Evolutionary conservation across 306 rosid species (phyloP), one percentile per base, ranked within the genome.

Genomic region (Begonia loranthoides): DNA sequence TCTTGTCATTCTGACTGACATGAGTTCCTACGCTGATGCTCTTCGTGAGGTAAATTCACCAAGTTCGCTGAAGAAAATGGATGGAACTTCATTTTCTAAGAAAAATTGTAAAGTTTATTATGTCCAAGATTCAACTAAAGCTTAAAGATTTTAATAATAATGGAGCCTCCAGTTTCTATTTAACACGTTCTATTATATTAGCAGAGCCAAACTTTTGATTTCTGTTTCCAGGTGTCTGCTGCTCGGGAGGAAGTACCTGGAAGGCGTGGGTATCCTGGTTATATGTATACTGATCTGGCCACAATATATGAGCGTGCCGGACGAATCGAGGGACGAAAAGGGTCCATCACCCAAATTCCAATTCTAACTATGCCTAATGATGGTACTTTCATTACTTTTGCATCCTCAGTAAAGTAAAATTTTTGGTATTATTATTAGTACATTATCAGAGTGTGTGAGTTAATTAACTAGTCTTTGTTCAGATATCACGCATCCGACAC

Each of bases 21-120:
- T 92, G 99, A 92, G 99, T 80, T 92, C 99, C 58, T 92, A 92
- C 69, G 99, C 99, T 6, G 99, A 92, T 73, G 96, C 99, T 61
- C 99, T 92, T 69, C 99, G 99, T 74, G 99, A 92, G 99, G 99
- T 92, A 80, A 73, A 12, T 53, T 52, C 16, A 15, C 19, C 36
- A 7, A 7, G 9, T 28, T 28, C 9, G 36, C 6, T 28, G 36
- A 3, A 28, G 36, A 28, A 28, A 43, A 49, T 38, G 39, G 13
- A 28, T 17, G 17, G 14, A 47, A 22, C 10, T 21, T 16, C 12
- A n/a, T 43, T 1, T 45, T 11, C 47, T 43, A 43, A 11, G 15
- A 43, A 43, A 43, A 43, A 43, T 10, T 43, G 0, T 4, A 6
- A 43, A 43, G 47, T 3, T 28, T 28, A 28, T 28, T 10, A 43